phyloP scores from a whole-genome alignment of 441 rosid species.

The Melianthus villosus region DNA sequence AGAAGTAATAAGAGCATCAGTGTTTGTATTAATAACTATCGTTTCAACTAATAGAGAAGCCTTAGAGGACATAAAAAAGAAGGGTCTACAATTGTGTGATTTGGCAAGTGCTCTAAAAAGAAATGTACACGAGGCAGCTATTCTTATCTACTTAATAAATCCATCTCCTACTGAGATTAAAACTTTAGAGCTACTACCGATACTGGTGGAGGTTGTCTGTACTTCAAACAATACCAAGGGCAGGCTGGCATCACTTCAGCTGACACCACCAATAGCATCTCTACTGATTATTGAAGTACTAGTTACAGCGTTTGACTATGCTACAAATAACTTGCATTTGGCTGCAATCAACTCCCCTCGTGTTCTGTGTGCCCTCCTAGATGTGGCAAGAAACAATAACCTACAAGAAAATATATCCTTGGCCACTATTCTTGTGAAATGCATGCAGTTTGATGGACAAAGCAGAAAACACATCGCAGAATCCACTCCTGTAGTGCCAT shows the following conservation, averaged over 20 bases:
- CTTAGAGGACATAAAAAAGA: conserved; percentile 51
- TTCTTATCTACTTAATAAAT: conserved; percentile 57
- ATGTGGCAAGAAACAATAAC: conserved; percentile 38
- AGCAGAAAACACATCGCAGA: conserved; percentile 49
- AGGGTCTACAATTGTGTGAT: conserved; percentile 45
- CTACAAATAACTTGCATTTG: conserved; percentile 55
- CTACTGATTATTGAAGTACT: conserved; percentile 78
- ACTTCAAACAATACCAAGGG: conserved; percentile 22
- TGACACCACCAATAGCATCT: conserved; percentile 78
- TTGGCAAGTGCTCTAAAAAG: conserved; percentile 58
- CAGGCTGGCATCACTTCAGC: conserved; percentile 20
- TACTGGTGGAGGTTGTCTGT: conserved; percentile 61
- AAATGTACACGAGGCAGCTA: conserved; percentile 78
- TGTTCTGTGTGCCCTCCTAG: conserved; percentile 50
- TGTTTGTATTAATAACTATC: conserved; percentile 50
- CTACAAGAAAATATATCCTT: conserved; percentile 46
- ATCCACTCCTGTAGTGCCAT: conserved; percentile 42
- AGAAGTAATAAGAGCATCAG: conserved; percentile 45
- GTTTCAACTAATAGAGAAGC: conserved; percentile 39
- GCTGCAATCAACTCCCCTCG: conserved; percentile 56
- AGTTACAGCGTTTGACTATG: conserved; percentile 66
- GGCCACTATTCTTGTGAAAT: conserved; percentile 61
- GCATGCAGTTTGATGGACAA: conserved; percentile 79
- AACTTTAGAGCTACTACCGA: conserved; percentile 67
- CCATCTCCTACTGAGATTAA: conserved; percentile 77